These are phyloP conservation scores for Elsinoe perseae DNA, from an alignment of 2,329 filamentous ascomycete genomes.

Conservation along the genomic window DNA sequence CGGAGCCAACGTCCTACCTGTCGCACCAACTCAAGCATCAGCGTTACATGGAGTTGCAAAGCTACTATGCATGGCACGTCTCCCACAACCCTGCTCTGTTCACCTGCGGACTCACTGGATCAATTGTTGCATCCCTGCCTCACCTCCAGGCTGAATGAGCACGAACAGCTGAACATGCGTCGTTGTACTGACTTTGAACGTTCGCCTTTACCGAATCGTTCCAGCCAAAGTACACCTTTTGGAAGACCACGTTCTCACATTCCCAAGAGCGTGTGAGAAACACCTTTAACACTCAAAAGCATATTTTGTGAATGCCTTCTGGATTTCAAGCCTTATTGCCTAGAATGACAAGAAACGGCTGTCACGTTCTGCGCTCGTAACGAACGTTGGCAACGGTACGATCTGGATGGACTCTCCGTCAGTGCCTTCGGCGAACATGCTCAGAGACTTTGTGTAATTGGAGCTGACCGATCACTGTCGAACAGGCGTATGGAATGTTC, in stretches of 20 bases:
- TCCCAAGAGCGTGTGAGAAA: background rate
- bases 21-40: no score
- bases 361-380: background rate
- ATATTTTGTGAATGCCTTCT: background rate
- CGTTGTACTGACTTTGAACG: background rate
- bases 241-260: background rate
- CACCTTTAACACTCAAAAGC: background rate
- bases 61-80: no score
- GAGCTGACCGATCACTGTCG: background rate
- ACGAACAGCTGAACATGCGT: background rate
- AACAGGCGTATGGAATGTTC: background rate
- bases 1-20: no score
- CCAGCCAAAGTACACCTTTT: background rate
- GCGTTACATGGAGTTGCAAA: no score
- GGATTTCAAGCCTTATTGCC: background rate
- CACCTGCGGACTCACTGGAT: no score
- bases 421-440: background rate
- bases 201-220: background rate
- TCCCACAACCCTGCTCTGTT: no score
- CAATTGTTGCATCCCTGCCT: background rate
- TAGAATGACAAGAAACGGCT: constrained; percentile 1
- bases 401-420: background rate
- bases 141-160: background rate
- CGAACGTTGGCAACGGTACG: background rate
- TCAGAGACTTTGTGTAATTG: background rate